Evolutionary conservation across 2,329 filamentous ascomycete genomes (phyloP).

Genomic region (Hymenoscyphus linearis): DNA sequence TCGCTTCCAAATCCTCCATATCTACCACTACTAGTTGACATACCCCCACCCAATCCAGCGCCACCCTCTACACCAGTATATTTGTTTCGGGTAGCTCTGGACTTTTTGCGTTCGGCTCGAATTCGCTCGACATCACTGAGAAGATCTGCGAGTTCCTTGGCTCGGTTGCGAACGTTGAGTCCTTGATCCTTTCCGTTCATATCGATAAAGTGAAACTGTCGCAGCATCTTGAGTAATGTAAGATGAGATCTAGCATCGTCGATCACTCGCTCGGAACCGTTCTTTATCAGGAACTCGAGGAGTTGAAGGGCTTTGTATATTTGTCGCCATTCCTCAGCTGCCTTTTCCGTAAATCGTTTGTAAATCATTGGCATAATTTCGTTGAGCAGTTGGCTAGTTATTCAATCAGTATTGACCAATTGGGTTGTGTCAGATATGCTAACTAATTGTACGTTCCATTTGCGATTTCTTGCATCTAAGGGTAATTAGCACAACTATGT

Average conservation of each 20-base stretch:
- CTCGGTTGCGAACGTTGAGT: slow-evolving; percentile 92
- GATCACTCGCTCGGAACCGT: slow-evolving; percentile 94
- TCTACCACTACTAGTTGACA: slow-evolving; percentile 40
- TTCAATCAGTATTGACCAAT: slow-evolving; percentile 17
- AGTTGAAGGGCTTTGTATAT: slow-evolving; percentile 98
- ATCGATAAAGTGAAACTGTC: slow-evolving; percentile 96
- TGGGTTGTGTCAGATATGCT: slow-evolving; percentile 34
- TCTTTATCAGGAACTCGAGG: slow-evolving; percentile 95
- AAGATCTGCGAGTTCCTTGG: slow-evolving; percentile 93
- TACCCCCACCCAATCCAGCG: slow-evolving; percentile 49
- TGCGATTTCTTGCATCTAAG: slow-evolving; percentile 92
- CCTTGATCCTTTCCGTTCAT: slow-evolving; percentile 97
- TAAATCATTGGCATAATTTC: slow-evolving; percentile 99
- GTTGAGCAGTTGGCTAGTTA: slow-evolving; percentile 79
- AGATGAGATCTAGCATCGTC: slow-evolving; percentile 95
- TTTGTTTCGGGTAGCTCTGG: slow-evolving; percentile 83
- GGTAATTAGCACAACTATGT: slow-evolving; percentile 2
- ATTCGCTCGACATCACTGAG: slow-evolving; percentile 88
- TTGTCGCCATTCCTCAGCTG: slow-evolving; percentile 96
- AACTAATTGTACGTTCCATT: slow-evolving; percentile 98
- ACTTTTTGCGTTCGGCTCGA: slow-evolving; percentile 79
- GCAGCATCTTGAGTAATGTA: slow-evolving; percentile 94
- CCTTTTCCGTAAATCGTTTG: slow-evolving; percentile 96
- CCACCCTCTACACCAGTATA: slow-evolving; percentile 93
- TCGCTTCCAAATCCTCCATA: slow-evolving; percentile 94